A percentile compares a stretch with the other conserved stretches of the same genome.
phyloP scores from a whole-genome alignment of 2,329 filamentous ascomycete species.

The Venturia aucupariae region DNA sequence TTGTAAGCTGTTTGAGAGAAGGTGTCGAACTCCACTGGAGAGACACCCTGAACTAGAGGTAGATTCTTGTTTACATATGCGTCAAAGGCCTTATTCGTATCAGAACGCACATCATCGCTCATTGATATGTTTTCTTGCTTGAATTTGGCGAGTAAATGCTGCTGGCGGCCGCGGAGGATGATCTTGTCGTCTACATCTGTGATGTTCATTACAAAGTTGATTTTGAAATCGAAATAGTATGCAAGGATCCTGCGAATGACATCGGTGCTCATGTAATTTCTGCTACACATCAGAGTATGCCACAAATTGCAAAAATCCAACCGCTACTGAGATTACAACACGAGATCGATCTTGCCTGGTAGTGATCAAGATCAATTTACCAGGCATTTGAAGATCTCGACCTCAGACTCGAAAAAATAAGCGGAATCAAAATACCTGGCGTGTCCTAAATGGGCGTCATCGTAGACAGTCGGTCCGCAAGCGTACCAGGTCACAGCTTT shows the following conservation, averaged over 20 bases:
- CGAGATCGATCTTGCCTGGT: no score
- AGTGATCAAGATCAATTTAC: neutral
- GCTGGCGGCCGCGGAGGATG: constrained; percentile 59
- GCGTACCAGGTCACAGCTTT: constrained; percentile 76
- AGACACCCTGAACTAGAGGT: constrained; percentile 36
- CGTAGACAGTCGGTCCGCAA: constrained; percentile 75
- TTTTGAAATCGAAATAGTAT: constrained; percentile 74
- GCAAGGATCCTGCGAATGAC: constrained; percentile 74
- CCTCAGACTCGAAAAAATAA: neutral
- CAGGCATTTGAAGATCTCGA: neutral
- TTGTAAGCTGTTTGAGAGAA: constrained; percentile 43
- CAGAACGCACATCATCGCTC: constrained; percentile 39
- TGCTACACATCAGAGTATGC: neutral
- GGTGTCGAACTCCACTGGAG: constrained; percentile 39
- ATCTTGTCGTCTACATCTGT: constrained; percentile 51
- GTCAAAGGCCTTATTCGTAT: constrained; percentile 42
- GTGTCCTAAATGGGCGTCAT: constrained; percentile 73
- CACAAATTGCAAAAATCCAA: no score
- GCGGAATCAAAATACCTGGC: constrained; percentile 45
- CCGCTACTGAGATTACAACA: no score
- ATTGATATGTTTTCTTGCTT: constrained; percentile 40
- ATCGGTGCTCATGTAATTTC: constrained; percentile 83
- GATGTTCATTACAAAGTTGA: constrained; percentile 89
- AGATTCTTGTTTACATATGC: constrained; percentile 61
- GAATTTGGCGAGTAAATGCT: constrained; percentile 66